Conservation (phyloP, 1,284 basidiomycete genomes). For the Rugosomyces carneus region DNA sequence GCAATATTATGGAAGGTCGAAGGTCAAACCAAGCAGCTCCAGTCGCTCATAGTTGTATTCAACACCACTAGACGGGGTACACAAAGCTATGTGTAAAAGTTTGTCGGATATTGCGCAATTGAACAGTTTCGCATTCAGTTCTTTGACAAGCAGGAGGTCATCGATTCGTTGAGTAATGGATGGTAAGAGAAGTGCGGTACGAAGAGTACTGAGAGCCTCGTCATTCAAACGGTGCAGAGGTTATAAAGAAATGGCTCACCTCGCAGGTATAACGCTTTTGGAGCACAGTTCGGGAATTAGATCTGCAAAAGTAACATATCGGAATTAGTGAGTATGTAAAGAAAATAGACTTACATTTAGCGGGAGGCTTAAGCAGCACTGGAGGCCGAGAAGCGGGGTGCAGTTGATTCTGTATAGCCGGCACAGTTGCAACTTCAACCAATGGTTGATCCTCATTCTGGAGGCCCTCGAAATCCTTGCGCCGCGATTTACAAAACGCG, state of each 20-base stretch:
- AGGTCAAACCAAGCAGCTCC: slow-evolving; percentile 62
- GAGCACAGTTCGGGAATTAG: slow-evolving; percentile 73
- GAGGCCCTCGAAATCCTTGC: slow-evolving; percentile 57
- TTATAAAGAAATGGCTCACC: slow-evolving; percentile 35
- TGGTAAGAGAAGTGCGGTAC: slow-evolving; percentile 62
- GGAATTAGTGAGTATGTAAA: slow-evolving; percentile 1
- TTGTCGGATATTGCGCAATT: slow-evolving; percentile 52
- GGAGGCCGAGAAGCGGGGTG: slow-evolving; percentile 37
- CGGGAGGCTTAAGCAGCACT: slow-evolving; percentile 32
- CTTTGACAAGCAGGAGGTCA: slow-evolving; percentile 64
- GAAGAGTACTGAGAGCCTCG: slow-evolving; percentile 43
- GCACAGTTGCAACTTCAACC: slow-evolving; percentile 55
- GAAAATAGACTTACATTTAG: slow-evolving; percentile 43
- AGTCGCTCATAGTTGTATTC: slow-evolving; percentile 76
- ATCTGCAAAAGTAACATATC: slow-evolving; percentile 34
- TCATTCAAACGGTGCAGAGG: not conserved
- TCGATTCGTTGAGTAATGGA: slow-evolving; percentile 67
- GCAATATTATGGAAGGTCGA: not conserved
- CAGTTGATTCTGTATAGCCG: slow-evolving; percentile 48
- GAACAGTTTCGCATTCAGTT: slow-evolving; percentile 69
- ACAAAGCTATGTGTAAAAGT: slow-evolving; percentile 58
- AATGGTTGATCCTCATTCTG: slow-evolving; percentile 62
- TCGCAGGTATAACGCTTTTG: slow-evolving; percentile 67
- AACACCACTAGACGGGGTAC: slow-evolving; percentile 56
- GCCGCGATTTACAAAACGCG: slow-evolving; percentile 56